Evolutionary conservation across 225 moss, liverwort and hornwort species (phyloP).

Genomic region (Neckera pumila): DNA sequence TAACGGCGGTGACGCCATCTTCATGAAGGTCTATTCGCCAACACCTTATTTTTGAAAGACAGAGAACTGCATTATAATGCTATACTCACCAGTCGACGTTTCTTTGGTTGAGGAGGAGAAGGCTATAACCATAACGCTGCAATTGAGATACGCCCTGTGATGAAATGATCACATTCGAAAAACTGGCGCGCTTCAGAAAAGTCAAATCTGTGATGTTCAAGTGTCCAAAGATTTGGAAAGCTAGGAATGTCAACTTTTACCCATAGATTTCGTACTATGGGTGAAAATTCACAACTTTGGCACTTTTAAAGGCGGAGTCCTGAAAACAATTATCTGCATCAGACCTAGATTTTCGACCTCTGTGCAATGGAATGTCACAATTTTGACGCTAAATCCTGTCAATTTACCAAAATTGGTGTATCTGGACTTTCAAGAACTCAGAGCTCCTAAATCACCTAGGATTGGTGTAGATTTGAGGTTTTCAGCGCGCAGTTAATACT

Average conservation of each 20-base stretch:
- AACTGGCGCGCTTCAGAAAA: neutral
- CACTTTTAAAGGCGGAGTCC: neutral
- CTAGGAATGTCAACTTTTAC: neutral
- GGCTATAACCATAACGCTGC: neutral
- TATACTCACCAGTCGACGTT: neutral
- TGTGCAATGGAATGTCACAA: neutral
- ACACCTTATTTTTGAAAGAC: neutral
- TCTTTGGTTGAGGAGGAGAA: neutral
- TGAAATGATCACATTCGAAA: neutral
- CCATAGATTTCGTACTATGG: neutral
- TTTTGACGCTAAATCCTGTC: no score
- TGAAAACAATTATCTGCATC: no score
- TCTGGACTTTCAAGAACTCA: neutral
- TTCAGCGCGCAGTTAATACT: no score
- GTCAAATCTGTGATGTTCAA: neutral
- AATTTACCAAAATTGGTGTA: neutral
- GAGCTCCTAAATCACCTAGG: no score
- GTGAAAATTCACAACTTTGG: neutral
- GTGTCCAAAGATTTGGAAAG: neutral
- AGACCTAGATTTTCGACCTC: neutral
- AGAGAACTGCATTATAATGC: neutral
- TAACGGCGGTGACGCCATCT: slow-evolving; percentile 3
- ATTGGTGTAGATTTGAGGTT: no score
- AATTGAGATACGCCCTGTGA: no score
- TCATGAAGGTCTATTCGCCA: slow-evolving; percentile 2